Evolutionary conservation across 345 rosid species (phyloP).

Genomic region (Anacardium occidentale): DNA sequence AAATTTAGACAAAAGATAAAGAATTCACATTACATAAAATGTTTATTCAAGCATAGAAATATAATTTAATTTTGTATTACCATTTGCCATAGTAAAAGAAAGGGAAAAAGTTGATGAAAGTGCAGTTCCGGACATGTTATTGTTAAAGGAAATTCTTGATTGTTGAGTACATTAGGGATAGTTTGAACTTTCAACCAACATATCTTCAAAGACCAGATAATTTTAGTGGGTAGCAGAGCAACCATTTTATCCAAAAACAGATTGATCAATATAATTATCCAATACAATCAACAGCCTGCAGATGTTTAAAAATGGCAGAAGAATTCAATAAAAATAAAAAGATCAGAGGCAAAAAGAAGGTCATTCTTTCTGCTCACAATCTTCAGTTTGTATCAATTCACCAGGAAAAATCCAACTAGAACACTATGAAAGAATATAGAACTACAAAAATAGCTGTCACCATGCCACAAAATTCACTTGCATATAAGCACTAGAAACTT

Average conservation of each 20-base stretch:
- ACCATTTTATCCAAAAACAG: neutral
- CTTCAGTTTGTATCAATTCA: no score
- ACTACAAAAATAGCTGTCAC: no score
- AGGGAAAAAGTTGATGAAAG: neutral
- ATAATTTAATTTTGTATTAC: neutral
- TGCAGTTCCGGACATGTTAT: neutral
- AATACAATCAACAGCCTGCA: no score
- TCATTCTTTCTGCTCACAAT: no score
- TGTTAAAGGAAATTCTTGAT: no score
- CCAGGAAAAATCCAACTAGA: no score
- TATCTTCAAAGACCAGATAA: slow-evolving; percentile 1
- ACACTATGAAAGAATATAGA: no score
- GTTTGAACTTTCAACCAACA: neutral
- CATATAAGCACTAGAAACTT: slow-evolving; percentile 32
- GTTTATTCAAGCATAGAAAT: neutral
- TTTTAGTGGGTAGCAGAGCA: neutral
- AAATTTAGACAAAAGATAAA: no score
- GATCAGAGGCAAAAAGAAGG: no score
- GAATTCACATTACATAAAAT: neutral
- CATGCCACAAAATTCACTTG: neutral
- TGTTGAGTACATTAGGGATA: neutral
- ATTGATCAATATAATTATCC: no score
- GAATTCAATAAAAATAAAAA: no score
- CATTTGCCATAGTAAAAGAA: neutral
- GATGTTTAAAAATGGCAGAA: no score